Evolutionary conservation across 345 rosid species (phyloP).

Genomic region (Noccaea bulbosa): DNA sequence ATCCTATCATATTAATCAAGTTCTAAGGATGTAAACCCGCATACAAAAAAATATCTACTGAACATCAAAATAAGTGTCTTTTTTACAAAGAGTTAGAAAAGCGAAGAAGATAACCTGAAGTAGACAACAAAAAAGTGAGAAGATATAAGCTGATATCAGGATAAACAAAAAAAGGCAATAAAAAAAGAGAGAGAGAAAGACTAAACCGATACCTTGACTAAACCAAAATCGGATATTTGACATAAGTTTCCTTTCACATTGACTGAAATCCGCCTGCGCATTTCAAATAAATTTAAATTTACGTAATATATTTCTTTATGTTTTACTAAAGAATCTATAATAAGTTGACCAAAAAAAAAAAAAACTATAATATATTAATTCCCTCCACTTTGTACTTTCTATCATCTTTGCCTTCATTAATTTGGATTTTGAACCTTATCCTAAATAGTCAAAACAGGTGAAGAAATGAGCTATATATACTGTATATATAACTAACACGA

Average conservation of each 20-base stretch:
- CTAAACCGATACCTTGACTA: slow-evolving; percentile 15
- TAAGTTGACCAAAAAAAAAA: too few relatives aligned
- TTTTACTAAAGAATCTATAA: too few relatives aligned
- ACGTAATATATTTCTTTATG: neutral
- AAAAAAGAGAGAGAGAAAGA: neutral
- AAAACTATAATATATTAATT: neutral
- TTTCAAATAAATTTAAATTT: neutral
- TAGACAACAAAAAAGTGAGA: too few relatives aligned
- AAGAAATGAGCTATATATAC: neutral
- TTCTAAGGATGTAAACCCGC: too few relatives aligned
- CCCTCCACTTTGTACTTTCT: neutral
- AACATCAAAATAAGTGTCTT: neutral
- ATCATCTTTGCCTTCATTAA: neutral
- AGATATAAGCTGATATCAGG: neutral
- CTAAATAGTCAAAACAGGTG: slow-evolving; percentile 1
- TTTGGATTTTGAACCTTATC: slow-evolving; percentile 20
- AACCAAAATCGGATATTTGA: slow-evolving; percentile 32
- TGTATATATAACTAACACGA: neutral
- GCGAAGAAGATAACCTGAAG: neutral
- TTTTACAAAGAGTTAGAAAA: neutral
- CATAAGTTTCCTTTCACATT: slow-evolving; percentile 30
- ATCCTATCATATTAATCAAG: too few relatives aligned
- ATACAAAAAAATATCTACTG: neutral
- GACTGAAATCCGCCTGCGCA: slow-evolving; percentile 27
- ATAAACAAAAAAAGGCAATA: neutral